Evolutionary conservation across 2,329 filamentous ascomycete species (phyloP), one percentile per base, ranked within the genome.

Genomic region (Thelonectria discophora): DNA sequence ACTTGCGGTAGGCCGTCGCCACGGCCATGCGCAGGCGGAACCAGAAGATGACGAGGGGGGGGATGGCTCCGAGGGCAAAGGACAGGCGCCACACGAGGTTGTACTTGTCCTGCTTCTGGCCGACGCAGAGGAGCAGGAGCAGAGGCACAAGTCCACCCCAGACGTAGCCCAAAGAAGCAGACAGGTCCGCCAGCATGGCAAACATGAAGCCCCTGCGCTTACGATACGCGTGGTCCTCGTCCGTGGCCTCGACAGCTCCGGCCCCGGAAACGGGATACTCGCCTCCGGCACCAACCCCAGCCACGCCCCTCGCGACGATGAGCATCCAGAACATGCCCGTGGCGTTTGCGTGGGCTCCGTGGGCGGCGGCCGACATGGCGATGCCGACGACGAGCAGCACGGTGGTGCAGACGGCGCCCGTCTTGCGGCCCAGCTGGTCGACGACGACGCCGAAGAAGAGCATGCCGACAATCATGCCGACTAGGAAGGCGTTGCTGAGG

Each of bases 401-500:
- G 0, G 82, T 85, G 0, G 83, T 80, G 5, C 77, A 74, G 4
- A 84, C 72, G 40, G 80, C 78, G 12, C 82, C 82, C 0, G 78
- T 82, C 43, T 79, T 77, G 40, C 83, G 77, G n/a, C 83, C 83
- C 5, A 84, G 67, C 17, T 79, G 78, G 65, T 84, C 83, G 63
- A 82, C 81, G 7, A 82, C 68, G 10, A 80, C 73, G 7, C 84
- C 83, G 60, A 86, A 85, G 64, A 80, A 74, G 8, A 86, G 72
- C 79, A 86, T 87, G 52, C 84, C 84, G 52, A 86, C 73, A 57
- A 86, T 84, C 72, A 84, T 81, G 48, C 85, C 85, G 52, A 86
- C 80, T 5, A 86, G 76, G 62, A 82, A 84, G 2, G 84, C 80
- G 65, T 87, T 86, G 42, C 81, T 83, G 3, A 87, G 79, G 6